Evolutionary conservation across 768 basidiomycete genomes (phyloP), one percentile per base, ranked within the genome.

Genomic region (Boletus bicolor): DNA sequence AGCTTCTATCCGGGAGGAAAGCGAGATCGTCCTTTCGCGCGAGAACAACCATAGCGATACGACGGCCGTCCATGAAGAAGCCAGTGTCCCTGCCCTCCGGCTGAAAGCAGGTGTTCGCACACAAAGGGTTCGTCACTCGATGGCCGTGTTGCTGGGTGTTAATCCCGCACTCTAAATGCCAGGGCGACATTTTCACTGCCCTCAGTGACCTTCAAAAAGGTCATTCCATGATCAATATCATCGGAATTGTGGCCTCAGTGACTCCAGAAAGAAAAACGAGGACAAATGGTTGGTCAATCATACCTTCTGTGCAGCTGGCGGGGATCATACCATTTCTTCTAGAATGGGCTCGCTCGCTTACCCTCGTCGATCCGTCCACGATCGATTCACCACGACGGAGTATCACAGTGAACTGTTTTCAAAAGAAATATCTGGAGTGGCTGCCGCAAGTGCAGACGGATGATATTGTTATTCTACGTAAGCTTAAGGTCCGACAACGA

Each of bases 351-450:
- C 66, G 75, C 42, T 76, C 68, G 35, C 54, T 87, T 17, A 67
- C 67, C 10, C 64, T 88, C 15, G 74, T 79, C 8, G 87, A 88
- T 60, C 78, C 81, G 4, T 82, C 82, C 28, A 68, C 68, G n/a
- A 59, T 65, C 30, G 60, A 67, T n/a, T 68, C 28, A 9, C 47
- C 64, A 6, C 51, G 42, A 30, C 55, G 44, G 6, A 68, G 67
- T n/a, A 57, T 77, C 45, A 71, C 49, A 56, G 67, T 79, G 26
- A 84, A 76, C 45, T 82, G 79, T 51, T 89, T 89, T 62, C 76
- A 78, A 7, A 76, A 75, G 58, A 72, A 69, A 45, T 61, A 80
- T 57, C 38, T 62, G 24, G 73, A 78, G 51, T 83, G 78, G 78
- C 67, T 88, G 4, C 86, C 86, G 1, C 66, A 71, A 36, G 73